Percentiles rank a stretch among this genome's conserved stretches.
These are phyloP conservation scores for Rhizophora apiculata DNA, from an alignment of 345 rosid genomes.

Conservation along the genomic window DNA sequence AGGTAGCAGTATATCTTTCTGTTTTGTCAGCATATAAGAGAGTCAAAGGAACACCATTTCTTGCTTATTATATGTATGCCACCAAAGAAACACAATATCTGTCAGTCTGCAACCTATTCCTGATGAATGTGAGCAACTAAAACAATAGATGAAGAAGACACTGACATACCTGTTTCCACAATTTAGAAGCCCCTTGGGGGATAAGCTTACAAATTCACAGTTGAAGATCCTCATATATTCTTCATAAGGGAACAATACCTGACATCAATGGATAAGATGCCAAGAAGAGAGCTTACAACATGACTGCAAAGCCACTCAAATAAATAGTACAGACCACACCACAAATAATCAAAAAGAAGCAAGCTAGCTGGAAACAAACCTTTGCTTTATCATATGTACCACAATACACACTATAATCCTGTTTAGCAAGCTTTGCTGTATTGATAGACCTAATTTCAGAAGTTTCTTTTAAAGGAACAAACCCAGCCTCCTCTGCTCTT, in stretches of 20 bases:
- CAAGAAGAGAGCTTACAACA: conserved; percentile 8
- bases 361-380: conserved; percentile 37
- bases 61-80: too few relatives aligned
- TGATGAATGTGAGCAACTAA: not conserved
- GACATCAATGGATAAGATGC: conserved; percentile 13
- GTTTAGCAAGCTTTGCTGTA: conserved; percentile 37
- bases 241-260: conserved; percentile 78
- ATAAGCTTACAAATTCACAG: conserved; percentile 52
- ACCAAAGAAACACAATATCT: not conserved
- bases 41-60: too few relatives aligned
- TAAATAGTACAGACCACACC: not conserved
- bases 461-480: conserved; percentile 36
- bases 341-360: not conserved
- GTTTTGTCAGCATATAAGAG: too few relatives aligned
- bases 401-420: conserved; percentile 22
- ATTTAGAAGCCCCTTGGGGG: conserved; percentile 81
- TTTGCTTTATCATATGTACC: conserved; percentile 41
- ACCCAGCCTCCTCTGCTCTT: conserved; percentile 32
- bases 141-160: conserved; percentile 12
- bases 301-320: not conserved
- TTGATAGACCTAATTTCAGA: conserved; percentile 23
- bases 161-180: conserved; percentile 71
- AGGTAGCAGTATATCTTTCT: too few relatives aligned
- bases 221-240: conserved; percentile 68
- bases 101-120: not conserved